These are phyloP conservation scores for Aspergillus fischeri DNA, from an alignment of 2,329 filamentous ascomycete genomes.

Conservation along the genomic window DNA sequence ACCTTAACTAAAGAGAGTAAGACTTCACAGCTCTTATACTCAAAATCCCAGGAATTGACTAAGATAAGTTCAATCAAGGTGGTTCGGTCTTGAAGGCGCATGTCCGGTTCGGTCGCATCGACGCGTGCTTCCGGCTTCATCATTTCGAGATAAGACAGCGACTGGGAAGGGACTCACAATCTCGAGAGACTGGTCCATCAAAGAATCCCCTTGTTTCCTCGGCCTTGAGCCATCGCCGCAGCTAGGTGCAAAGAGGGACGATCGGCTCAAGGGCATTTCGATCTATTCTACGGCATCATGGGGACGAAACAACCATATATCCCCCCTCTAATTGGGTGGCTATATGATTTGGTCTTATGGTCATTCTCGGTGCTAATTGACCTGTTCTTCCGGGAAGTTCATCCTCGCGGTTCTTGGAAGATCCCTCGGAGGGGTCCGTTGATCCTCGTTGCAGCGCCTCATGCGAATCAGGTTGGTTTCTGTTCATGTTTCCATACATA, in stretches of 20 bases:
- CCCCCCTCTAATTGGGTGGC: constrained; percentile 45
- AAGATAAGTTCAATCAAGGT: not conserved
- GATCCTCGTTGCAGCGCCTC: constrained; percentile 92
- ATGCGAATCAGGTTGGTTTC: constrained; percentile 76
- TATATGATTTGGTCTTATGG: constrained; percentile 50
- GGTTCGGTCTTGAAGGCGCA: not conserved
- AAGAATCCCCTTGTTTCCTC: not conserved
- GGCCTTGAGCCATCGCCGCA: not conserved
- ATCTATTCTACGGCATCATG: constrained; percentile 21
- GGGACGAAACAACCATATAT: constrained; percentile 35
- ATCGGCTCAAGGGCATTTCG: not conserved
- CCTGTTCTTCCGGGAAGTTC: constrained; percentile 96
- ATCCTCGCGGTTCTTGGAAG: constrained; percentile 91
- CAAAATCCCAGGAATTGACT: not conserved
- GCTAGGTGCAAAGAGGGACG: not conserved
- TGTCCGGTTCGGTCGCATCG: not conserved
- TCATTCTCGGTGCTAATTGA: constrained; percentile 68
- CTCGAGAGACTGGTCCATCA: not conserved
- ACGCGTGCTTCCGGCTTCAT: not conserved
- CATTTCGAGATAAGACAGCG: not conserved
- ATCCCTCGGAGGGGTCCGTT: constrained; percentile 84
- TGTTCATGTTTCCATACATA: not conserved
- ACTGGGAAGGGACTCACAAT: not conserved
- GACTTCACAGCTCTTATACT: not conserved
- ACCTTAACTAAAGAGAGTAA: not conserved